Conservation (phyloP, 1,284 basidiomycete species). For the Trichosporon faecale region DNA sequence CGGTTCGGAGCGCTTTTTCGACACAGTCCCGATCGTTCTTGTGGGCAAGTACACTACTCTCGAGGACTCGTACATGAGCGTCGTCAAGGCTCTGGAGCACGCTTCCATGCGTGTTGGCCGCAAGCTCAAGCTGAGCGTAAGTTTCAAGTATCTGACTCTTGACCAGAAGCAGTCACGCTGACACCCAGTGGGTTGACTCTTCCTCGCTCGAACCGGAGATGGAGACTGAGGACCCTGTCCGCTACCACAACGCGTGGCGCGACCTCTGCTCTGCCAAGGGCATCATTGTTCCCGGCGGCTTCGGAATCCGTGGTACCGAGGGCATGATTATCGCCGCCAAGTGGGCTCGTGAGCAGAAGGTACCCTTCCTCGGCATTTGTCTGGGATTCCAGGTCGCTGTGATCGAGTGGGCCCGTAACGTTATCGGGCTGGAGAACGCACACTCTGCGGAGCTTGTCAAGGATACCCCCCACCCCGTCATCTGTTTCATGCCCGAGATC, state of each 20-base stretch:
- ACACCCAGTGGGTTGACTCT: slow-evolving; percentile 88
- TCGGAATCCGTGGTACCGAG: slow-evolving; percentile 88
- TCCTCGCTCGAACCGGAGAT: slow-evolving; percentile 81
- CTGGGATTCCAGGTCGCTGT: slow-evolving; percentile 98
- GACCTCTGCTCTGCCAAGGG: slow-evolving; percentile 88
- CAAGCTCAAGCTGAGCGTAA: slow-evolving; percentile 73
- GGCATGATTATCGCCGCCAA: slow-evolving; percentile 97
- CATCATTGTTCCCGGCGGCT: slow-evolving; percentile 93
- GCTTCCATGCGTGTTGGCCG: slow-evolving; percentile 87
- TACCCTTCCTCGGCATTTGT: slow-evolving; percentile 95
- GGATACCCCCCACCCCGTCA: slow-evolving; percentile 63
- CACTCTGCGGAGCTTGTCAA: slow-evolving; percentile 79
- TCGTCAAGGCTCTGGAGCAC: slow-evolving; percentile 95
- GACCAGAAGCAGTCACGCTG: slow-evolving; percentile 20
- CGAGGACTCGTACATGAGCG: slow-evolving; percentile 98
- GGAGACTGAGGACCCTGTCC: slow-evolving; percentile 74
- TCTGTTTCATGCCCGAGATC: slow-evolving; percentile 99
- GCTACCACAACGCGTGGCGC: slow-evolving; percentile 95
- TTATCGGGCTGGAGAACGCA: slow-evolving; percentile 73
- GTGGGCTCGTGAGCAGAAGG: slow-evolving; percentile 90
- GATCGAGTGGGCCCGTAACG: slow-evolving; percentile 87
- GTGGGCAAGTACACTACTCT: slow-evolving; percentile 98
- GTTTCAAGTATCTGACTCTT: slow-evolving; percentile 32
- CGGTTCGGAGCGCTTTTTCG: slow-evolving; percentile 86
- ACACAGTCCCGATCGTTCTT: slow-evolving; percentile 83